Conservation (phyloP, 2,329 filamentous ascomycete genomes). For the Sarocladium kiliense region DNA sequence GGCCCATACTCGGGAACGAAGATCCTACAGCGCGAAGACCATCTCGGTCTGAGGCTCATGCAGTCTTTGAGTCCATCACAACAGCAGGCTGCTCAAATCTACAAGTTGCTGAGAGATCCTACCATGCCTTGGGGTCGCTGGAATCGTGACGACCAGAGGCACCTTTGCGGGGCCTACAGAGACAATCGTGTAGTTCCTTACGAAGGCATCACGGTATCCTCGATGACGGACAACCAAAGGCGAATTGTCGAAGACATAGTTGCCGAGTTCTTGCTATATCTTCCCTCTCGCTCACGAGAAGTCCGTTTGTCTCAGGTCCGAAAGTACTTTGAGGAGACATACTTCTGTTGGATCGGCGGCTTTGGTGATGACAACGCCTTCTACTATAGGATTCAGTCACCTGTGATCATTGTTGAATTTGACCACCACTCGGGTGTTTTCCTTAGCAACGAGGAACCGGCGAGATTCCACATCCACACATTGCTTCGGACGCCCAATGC, state of each 20-base stretch:
- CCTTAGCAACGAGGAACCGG: slow-evolving; percentile 65
- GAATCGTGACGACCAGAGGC: slow-evolving; percentile 77
- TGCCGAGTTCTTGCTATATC: slow-evolving; percentile 62
- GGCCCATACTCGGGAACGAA: slow-evolving; percentile 58
- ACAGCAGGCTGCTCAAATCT: slow-evolving; percentile 50
- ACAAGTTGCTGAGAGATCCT: slow-evolving; percentile 55
- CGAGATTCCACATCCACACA: slow-evolving; percentile 77
- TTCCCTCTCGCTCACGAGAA: slow-evolving; percentile 51
- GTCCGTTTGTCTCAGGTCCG: slow-evolving; percentile 51
- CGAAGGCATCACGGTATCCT: slow-evolving; percentile 57
- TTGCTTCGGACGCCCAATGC: slow-evolving; percentile 66
- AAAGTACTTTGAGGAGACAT: slow-evolving; percentile 61
- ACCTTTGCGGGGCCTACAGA: slow-evolving; percentile 71
- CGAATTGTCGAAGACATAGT: slow-evolving; percentile 53
- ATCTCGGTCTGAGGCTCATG: slow-evolving; percentile 64
- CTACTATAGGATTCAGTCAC: slow-evolving; percentile 74
- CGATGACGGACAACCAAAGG: slow-evolving; percentile 44
- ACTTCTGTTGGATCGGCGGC: slow-evolving; percentile 75
- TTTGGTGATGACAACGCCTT: slow-evolving; percentile 64
- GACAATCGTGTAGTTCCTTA: slow-evolving; percentile 75
- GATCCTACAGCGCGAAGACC: slow-evolving; percentile 62
- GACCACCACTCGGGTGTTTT: slow-evolving; percentile 79
- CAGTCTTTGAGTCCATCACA: slow-evolving; percentile 46
- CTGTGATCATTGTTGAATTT: slow-evolving; percentile 70
- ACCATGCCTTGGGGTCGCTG: slow-evolving; percentile 64